Evolutionary conservation across 768 basidiomycete species (phyloP).

Genomic region (Boletellus sp.): DNA sequence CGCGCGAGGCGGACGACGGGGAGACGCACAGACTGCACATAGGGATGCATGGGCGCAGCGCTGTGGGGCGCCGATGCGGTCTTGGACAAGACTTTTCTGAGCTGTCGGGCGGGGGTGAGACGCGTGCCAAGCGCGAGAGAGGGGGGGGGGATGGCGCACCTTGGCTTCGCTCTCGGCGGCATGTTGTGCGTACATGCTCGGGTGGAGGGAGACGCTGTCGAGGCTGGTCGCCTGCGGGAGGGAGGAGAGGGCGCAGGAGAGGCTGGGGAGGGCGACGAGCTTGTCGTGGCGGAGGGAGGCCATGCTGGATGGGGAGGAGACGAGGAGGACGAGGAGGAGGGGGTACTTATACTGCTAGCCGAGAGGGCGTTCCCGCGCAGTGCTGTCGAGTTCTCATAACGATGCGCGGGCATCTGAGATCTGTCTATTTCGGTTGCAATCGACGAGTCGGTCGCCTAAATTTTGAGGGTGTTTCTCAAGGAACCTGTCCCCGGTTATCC

Average conservation of each 20-base stretch:
- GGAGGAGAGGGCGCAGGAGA: slow-evolving; percentile 63
- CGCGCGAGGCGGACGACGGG: background rate
- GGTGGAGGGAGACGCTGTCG: slow-evolving; percentile 61
- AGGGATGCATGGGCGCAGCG: slow-evolving; percentile 31
- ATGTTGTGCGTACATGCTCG: slow-evolving; percentile 63
- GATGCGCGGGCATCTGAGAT: slow-evolving; percentile 28
- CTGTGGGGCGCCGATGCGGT: slow-evolving; percentile 36
- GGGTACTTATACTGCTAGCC: slow-evolving; percentile 18
- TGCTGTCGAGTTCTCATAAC: slow-evolving; percentile 19
- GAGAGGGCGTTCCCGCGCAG: background rate
- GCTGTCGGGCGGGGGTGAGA: slow-evolving; percentile 33
- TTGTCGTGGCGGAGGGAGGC: slow-evolving; percentile 39
- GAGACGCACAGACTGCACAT: slow-evolving; percentile 37
- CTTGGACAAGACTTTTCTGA: slow-evolving; percentile 63
- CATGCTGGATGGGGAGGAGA: slow-evolving; percentile 29
- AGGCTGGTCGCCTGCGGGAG: slow-evolving; percentile 73
- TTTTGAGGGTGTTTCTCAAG: slow-evolving; percentile 25
- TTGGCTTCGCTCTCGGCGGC: slow-evolving; percentile 75
- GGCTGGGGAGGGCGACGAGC: slow-evolving; percentile 70
- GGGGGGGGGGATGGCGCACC: slow-evolving; percentile 35
- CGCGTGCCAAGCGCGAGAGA: background rate
- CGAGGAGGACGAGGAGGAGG: too few species aligned
- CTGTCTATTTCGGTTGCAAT: slow-evolving; percentile 17
- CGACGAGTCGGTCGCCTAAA: slow-evolving; percentile 27
- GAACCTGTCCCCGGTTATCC: slow-evolving; percentile 1